Evolutionary conservation across 192 early-diverging fungal species (phyloP), one percentile per base, ranked within the genome.

Genomic region (Piromyces sp.): DNA sequence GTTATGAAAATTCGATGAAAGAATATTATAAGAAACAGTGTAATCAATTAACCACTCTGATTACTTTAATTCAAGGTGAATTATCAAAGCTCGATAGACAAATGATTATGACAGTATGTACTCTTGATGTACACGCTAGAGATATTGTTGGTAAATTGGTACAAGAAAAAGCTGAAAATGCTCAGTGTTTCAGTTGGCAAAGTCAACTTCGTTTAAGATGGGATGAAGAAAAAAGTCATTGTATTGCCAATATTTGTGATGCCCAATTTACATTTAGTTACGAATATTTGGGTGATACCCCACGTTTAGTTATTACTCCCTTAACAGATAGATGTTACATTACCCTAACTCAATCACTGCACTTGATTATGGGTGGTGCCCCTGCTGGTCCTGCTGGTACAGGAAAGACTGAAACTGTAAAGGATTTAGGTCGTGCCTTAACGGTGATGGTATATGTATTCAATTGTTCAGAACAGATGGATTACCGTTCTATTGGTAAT

Each of bases 21-120:
- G 91, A 92, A 80, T 92, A 92, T 86, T 92, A 90, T 87, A 92
- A 92, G 82, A 92, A 92, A 84, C 91, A 92, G 83, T 89, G 89
- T 81, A 91, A 91, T 80, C 91, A 92, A 84, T 83, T 92, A 13
- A 91, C 90, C 19, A 88, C 90, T 9, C 85, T 92, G 15, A 92
- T 92, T 84, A 82, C 17, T 82, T 92, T 51, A 82, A 91, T 92
- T 87, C 91, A 92, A 83, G 91, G 91, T 13, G 89, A 91, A 28
- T 82, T 92, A 79, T 86, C 84, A 0, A 86, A 82, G 79, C 81
- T 83, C 9, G 81, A 89, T 80, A 89, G 91, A 83, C 90, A 90
- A 85, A 92, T 91, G 91, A 92, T 92, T 81, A 92, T 92, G 91
- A 90, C 91, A 12, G 85, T 92, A 9, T 92, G 91, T 86, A 91